Conservation (phyloP, 306 rosid genomes). For the Ormosia semicastrata region DNA sequence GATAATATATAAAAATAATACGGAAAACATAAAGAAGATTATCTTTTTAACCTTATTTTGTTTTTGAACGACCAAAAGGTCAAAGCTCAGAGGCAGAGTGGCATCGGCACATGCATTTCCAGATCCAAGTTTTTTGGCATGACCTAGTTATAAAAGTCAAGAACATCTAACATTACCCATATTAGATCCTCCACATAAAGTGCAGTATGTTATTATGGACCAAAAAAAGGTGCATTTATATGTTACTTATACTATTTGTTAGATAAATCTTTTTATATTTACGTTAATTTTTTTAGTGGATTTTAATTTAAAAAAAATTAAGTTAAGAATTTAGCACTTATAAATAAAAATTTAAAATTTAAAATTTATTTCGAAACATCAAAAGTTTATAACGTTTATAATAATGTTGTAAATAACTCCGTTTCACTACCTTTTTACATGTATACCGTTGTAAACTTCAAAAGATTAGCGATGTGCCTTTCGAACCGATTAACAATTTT, state of each 20-base stretch:
- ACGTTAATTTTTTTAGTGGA: no score
- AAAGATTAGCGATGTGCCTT: no score
- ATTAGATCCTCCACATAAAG: not conserved
- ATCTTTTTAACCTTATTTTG: not conserved
- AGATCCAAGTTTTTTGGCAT: not conserved
- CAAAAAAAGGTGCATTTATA: not conserved
- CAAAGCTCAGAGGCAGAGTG: not conserved
- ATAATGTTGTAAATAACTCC: no score
- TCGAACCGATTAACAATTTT: no score
- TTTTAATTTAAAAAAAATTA: no score
- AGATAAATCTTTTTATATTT: no score
- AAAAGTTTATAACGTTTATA: no score
- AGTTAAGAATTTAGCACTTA: no score
- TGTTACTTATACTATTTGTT: not conserved
- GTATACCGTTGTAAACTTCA: no score
- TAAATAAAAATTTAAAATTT: no score
- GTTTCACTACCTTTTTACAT: no score
- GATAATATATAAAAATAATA: constrained; percentile 6
- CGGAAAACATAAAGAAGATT: not conserved
- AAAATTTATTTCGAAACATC: no score
- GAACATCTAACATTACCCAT: not conserved
- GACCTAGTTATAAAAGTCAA: not conserved
- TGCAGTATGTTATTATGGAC: not conserved
- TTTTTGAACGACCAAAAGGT: not conserved
- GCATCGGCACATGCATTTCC: not conserved